Evolutionary conservation across 805 yeast genomes (phyloP).

Genomic region (Scheffersomyces amazonensis): DNA sequence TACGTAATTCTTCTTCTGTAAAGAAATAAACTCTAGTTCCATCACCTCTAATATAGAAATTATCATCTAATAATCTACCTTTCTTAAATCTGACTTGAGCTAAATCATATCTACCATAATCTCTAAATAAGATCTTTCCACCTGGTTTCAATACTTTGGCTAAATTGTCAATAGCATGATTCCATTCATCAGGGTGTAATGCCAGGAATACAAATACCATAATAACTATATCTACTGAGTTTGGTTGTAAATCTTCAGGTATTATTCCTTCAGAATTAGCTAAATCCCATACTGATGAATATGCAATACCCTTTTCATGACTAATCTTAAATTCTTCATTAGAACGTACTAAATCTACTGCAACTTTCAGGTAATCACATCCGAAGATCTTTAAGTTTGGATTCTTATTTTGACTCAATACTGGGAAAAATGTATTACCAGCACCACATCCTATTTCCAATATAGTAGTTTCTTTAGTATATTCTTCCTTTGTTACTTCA

Average conservation of each 20-base stretch:
- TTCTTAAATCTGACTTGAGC: constrained; percentile 94
- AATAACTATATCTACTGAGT: constrained; percentile 87
- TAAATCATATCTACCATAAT: constrained; percentile 92
- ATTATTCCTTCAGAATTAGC: constrained; percentile 68
- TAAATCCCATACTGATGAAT: constrained; percentile 93
- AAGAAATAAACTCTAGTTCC: constrained; percentile 97
- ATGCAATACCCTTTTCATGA: constrained; percentile 49
- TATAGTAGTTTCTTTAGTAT: constrained; percentile 67
- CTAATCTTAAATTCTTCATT: constrained; percentile 59
- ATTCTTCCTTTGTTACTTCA: constrained; percentile 64
- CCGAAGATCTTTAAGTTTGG: constrained; percentile 72
- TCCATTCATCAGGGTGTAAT: constrained; percentile 89
- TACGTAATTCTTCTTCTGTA: constrained; percentile 85
- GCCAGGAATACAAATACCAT: constrained; percentile 96
- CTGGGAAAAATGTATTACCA: constrained; percentile 94
- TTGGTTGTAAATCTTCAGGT: constrained; percentile 82
- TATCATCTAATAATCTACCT: constrained; percentile 81
- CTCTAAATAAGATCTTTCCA: constrained; percentile 84
- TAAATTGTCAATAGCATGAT: constrained; percentile 69
- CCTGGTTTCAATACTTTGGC: constrained; percentile 83
- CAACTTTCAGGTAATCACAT: constrained; percentile 86
- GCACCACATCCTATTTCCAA: constrained; percentile 98
- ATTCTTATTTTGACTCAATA: constrained; percentile 78
- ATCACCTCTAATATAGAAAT: constrained; percentile 95
- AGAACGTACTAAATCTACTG: constrained; percentile 77